Conservation (phyloP, 176 grass and related monocot genomes). For the Avena insularis region DNA sequence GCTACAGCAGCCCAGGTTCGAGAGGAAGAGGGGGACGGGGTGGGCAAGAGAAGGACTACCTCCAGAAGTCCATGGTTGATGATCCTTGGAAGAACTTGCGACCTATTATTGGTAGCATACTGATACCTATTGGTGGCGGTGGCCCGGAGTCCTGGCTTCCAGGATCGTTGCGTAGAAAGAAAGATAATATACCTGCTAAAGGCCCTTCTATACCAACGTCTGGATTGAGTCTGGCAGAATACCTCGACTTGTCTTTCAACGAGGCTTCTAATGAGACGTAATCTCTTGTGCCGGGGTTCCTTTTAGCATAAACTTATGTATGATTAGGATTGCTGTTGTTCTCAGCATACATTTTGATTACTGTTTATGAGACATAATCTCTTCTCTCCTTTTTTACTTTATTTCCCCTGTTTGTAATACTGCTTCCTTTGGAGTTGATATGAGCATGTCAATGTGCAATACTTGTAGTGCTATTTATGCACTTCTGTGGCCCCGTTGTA, state of each 20-base stretch:
- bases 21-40: constrained; percentile 49
- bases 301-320: constrained; percentile 11
- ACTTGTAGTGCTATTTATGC: background rate
- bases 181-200: constrained; percentile 38
- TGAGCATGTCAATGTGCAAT: background rate
- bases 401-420: background rate
- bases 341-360: background rate
- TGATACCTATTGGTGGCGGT: constrained; percentile 32
- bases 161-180: constrained; percentile 40
- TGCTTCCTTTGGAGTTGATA: background rate
- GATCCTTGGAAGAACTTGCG: constrained; percentile 56
- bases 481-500: background rate
- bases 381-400: background rate
- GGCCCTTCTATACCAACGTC: constrained; percentile 19
- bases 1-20: constrained; percentile 37
- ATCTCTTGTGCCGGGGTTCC: too few species aligned
- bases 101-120: constrained; percentile 57
- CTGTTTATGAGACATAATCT: too few species aligned
- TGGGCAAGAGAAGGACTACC: constrained; percentile 34
- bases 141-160: constrained; percentile 43
- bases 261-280: constrained; percentile 41
- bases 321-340: constrained; percentile 23
- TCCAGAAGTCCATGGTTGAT: constrained; percentile 49
- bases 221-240: constrained; percentile 54
- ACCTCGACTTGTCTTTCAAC: constrained; percentile 58